These are phyloP conservation scores for Dothiorella sarmentorum DNA, from an alignment of 2,329 filamentous ascomycete genomes.

Conservation along the genomic window DNA sequence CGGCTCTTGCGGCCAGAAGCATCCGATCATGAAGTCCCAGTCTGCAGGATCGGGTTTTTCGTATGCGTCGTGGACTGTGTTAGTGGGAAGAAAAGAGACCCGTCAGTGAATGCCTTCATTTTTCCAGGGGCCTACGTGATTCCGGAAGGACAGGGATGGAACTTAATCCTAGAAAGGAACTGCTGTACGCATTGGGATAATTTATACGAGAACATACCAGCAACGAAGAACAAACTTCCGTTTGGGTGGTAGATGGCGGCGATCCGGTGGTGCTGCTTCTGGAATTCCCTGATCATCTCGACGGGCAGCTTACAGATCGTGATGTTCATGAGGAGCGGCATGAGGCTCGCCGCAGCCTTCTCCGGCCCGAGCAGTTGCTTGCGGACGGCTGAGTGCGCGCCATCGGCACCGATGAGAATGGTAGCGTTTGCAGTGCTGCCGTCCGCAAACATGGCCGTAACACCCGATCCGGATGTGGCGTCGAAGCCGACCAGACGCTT, in stretches of 20 bases:
- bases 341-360: conserved; percentile 41
- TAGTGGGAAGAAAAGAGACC: neutral
- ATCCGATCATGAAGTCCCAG: conserved; percentile 49
- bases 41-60: conserved; percentile 36
- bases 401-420: conserved; percentile 38
- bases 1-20: conserved; percentile 44
- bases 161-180: conserved; percentile 31
- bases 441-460: conserved; percentile 36
- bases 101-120: neutral
- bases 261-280: conserved; percentile 45
- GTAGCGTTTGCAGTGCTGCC: conserved; percentile 28
- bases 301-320: conserved; percentile 41
- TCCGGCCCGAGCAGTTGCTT: conserved; percentile 27
- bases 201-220: neutral
- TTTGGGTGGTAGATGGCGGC: conserved; percentile 43
- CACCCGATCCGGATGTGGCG: conserved; percentile 29
- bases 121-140: neutral
- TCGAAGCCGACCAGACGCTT: conserved; percentile 38
- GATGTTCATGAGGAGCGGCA: conserved; percentile 45
- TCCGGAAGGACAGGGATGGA: neutral
- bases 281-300: conserved; percentile 44
- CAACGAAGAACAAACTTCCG: conserved; percentile 34
- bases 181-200: too few species aligned
- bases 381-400: conserved; percentile 22
- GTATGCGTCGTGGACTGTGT: conserved; percentile 23